Conservation (phyloP, 441 rosid genomes). For the Melianthus villosus region DNA sequence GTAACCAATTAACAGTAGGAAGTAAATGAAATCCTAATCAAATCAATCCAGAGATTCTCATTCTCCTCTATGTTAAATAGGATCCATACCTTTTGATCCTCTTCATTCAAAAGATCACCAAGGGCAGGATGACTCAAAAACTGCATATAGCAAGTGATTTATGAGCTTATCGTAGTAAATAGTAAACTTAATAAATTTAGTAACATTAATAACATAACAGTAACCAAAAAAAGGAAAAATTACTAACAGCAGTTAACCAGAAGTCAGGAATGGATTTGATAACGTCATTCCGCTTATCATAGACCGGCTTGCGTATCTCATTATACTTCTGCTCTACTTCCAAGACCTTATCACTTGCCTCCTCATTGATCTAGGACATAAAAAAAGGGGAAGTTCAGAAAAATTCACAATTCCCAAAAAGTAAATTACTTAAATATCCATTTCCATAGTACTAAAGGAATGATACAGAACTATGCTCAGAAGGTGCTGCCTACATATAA, state of each 20-base stretch:
- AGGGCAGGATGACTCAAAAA: conserved; percentile 84
- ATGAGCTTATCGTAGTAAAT: background rate
- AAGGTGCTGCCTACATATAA: too few species aligned
- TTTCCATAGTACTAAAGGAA: too few species aligned
- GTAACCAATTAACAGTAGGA: background rate
- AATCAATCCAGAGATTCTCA: background rate
- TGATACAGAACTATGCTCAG: too few species aligned
- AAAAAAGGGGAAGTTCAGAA: background rate
- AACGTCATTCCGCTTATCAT: conserved; percentile 64
- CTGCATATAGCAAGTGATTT: conserved; percentile 22
- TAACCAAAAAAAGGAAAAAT: conserved; percentile 2
- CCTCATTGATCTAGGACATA: conserved; percentile 57
- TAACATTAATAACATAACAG: background rate
- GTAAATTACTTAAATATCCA: too few species aligned
- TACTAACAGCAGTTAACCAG: conserved; percentile 88
- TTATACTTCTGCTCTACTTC: conserved; percentile 91
- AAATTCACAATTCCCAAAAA: background rate
- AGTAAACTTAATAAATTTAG: background rate
- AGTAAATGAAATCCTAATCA: too few species aligned
- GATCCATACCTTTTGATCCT: conserved; percentile 73
- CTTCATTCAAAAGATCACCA: conserved; percentile 60
- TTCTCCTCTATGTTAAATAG: background rate
- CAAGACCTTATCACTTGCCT: conserved; percentile 85
- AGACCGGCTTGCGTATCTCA: conserved; percentile 68
- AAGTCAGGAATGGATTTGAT: conserved; percentile 79